Conservation (phyloP, 2,329 filamentous ascomycete genomes). For the Thielaviopsis punctulata region DNA sequence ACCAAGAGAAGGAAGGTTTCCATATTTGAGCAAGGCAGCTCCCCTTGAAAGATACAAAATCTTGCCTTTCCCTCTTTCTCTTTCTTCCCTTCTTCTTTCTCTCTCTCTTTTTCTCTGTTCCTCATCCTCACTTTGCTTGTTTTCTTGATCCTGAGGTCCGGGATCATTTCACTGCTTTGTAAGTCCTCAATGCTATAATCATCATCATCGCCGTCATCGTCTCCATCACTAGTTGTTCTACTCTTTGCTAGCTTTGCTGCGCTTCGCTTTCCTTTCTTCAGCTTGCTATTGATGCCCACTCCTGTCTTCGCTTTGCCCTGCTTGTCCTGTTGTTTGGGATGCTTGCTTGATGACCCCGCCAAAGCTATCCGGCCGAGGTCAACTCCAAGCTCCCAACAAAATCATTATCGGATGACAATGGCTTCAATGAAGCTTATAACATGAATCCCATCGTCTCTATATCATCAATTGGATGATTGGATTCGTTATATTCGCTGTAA, state of each 20-base stretch:
- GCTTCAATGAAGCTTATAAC: background rate
- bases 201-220: slow-evolving; percentile 8
- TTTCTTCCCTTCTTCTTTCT: slow-evolving; percentile 10
- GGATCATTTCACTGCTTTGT: slow-evolving; percentile 12
- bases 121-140: slow-evolving; percentile 11
- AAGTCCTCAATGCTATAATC: slow-evolving; percentile 4
- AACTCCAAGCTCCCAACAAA: background rate
- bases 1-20: slow-evolving; percentile 3
- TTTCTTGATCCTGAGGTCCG: slow-evolving; percentile 11
- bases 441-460: background rate
- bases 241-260: background rate
- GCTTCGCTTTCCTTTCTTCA: background rate
- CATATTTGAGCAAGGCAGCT: slow-evolving; percentile 7
- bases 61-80: slow-evolving; percentile 9
- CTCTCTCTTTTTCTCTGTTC: slow-evolving; percentile 12
- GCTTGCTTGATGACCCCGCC: background rate
- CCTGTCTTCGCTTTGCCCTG: background rate
- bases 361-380: background rate
- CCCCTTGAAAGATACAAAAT: slow-evolving; percentile 10
- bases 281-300: background rate
- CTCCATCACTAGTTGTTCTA: background rate
- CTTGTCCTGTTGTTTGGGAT: background rate
- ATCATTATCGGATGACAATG: background rate
- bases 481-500: background rate
- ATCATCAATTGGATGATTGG: background rate